Evolutionary conservation across 805 yeast genomes (phyloP), one percentile per base, ranked within the genome.

Genomic region (Candida nitratophila): DNA sequence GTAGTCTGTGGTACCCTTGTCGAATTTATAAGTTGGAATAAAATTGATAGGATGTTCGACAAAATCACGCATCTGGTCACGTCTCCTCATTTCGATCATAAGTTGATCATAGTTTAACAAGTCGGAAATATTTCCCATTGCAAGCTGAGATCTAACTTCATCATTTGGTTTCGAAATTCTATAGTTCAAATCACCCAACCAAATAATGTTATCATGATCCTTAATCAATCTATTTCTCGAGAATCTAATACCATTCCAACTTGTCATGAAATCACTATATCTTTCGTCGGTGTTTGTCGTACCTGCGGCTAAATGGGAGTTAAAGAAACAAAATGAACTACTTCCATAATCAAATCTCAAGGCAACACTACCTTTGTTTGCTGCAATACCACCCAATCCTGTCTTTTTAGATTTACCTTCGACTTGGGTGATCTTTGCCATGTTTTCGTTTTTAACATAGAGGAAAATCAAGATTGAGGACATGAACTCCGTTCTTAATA

Each of bases 111-210:
- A 68, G 42, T 76, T 77, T 36, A 83, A 73, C 51, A 93, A 64
- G 24, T 70, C 69, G 4, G 66, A 69, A 41, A 65, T 69, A 33
- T 77, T 75, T 15, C 69, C 65, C 1, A 60, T 51, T 2, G 64
- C 66, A 26, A 90, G 61, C 45, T 77, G 66, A 2, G 64, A 56
- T 50, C 95, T 74, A 8, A 85, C 95, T 40, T 79, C 79, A 26
- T 87, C 96, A 56, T 84, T 87, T 0, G 84, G 69, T 41, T 86
- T 63, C 1, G 71, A 66, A 29, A 91, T 77, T 53, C 99, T 71
- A 62, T 86, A 93, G 59, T 93, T 93, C 61, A 91, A 76, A 59
- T 93, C 99, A 20, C 99, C 99, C 39, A 91, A 64, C 99, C 99
- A 93, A 19, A 93, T 71, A 8, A 88, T 83, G 34, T 80, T 77